Evolutionary conservation across 2,329 filamentous ascomycete genomes (phyloP).

Genomic region (Calonectria crousiana): DNA sequence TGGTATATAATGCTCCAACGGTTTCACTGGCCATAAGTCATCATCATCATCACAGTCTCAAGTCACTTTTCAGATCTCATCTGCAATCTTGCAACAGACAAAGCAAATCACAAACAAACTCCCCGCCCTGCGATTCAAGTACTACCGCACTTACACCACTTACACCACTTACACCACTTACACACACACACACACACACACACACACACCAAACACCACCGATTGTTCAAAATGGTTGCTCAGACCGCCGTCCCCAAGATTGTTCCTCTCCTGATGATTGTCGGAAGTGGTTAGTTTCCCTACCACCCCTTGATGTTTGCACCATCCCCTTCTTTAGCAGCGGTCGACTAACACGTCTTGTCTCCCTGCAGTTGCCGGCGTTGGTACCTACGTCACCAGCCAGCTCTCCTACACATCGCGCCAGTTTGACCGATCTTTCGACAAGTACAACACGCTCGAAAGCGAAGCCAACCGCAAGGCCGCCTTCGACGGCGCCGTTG

Average conservation of each 20-base stretch:
- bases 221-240: constrained; percentile 35
- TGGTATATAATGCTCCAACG: constrained; percentile 33
- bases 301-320: too few relatives aligned
- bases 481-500: constrained; percentile 37
- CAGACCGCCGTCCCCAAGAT: constrained; percentile 37
- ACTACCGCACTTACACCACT: constrained; percentile 11
- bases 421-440: constrained; percentile 41
- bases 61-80: constrained; percentile 25
- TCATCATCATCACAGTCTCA: constrained; percentile 24
- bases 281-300: constrained; percentile 34
- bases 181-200: constrained; percentile 21
- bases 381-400: constrained; percentile 32
- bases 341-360: neutral
- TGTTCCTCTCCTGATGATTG: constrained; percentile 37
- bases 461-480: constrained; percentile 37
- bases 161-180: constrained; percentile 22
- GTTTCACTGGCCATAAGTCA: constrained; percentile 20
- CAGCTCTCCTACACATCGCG: constrained; percentile 37
- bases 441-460: constrained; percentile 39
- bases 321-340: neutral
- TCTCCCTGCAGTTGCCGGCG: constrained; percentile 20
- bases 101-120: constrained; percentile 18
- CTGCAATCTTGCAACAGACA: constrained; percentile 1
- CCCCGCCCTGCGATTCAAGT: constrained; percentile 9
- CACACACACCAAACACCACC: constrained; percentile 22